phyloP scores from a whole-genome alignment of 202 grass and related monocot genomes.

The Setaria italica region DNA sequence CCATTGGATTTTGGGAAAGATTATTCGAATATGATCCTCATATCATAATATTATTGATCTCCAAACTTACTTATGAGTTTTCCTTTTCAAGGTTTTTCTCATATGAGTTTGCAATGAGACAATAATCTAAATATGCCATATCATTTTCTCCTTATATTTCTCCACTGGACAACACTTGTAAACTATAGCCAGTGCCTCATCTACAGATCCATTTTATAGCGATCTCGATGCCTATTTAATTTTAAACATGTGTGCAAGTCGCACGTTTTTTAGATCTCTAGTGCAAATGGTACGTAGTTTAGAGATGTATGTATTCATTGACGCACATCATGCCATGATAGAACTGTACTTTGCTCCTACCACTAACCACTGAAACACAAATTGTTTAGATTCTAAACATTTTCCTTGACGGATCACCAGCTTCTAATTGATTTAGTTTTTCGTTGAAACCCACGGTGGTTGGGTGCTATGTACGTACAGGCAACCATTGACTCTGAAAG shows the following conservation, averaged over 20 bases:
- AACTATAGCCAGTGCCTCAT: too few species aligned
- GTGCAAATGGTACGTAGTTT: not conserved
- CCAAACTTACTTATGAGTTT: too few species aligned
- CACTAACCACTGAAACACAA: not conserved
- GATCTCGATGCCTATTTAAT: not conserved
- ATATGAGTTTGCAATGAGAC: too few species aligned
- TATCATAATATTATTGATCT: too few species aligned
- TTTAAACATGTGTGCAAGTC: not conserved
- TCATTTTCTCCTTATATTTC: too few species aligned
- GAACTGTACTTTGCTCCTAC: not conserved
- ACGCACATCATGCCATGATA: not conserved
- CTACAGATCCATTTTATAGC: too few species aligned
- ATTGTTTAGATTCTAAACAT: not conserved
- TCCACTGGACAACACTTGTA: too few species aligned
- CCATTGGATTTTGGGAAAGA: too few species aligned
- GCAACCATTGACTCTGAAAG: not conserved
- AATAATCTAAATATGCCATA: too few species aligned
- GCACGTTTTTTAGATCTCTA: not conserved
- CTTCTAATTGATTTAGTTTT: not conserved
- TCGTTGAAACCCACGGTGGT: not conserved
- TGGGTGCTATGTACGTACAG: not conserved
- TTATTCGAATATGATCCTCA: too few species aligned
- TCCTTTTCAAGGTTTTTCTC: too few species aligned
- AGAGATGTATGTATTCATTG: not conserved
- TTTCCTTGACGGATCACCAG: slow-evolving; percentile 1